Evolutionary conservation across 106 monocot genomes (phyloP), one percentile per base, ranked within the genome.

Genomic region (Platanthera zijinensis): DNA sequence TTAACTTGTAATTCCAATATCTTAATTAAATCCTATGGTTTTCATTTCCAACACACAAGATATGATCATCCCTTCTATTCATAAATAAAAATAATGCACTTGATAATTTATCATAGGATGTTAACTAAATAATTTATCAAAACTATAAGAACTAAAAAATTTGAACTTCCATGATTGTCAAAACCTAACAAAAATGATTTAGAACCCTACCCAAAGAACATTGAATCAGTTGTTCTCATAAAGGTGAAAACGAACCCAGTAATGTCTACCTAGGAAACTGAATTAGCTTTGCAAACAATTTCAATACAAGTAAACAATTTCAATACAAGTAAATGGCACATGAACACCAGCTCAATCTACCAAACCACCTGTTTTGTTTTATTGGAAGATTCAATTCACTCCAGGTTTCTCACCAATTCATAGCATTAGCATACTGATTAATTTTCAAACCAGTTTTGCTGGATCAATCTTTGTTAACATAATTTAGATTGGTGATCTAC

Each of bases 401-500:
- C 14, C 56, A n/a, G 14, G n/a, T 2, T n/a, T 56, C n/a, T n/a
- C 56, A n/a, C 56, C 56, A 56, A 56, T 56, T 56, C 56, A 15
- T 56, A 15, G 13, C 56, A 56, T 56, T 14, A 17, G n/a, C 14
- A 56, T 39, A 11, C n/a, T 19, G 59, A 61, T 18, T 61, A 1
- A 21, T 21, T 61, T 61, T 19, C 59, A 61, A 18, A n/a, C n/a
- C 19, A n/a, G 9, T 21, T 21, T 61, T 8, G 6, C 18, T 59
- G 6, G 15, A 57, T 57, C 57, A 18, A 57, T 57, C 57, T 21
- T 21, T 21, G 19, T 61, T 61, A 19, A 61, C n/a, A 19, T 7
- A 61, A 61, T 19, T 21, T 61, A 51, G 10, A 54, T 45, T 39
- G 45, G 50, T 3, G 2, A 78, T 83, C 83, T 68, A 89, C 94